Base-by-base conservation (phyloP, 169 alveolate species). In the Plasmodium fragile region DNA sequence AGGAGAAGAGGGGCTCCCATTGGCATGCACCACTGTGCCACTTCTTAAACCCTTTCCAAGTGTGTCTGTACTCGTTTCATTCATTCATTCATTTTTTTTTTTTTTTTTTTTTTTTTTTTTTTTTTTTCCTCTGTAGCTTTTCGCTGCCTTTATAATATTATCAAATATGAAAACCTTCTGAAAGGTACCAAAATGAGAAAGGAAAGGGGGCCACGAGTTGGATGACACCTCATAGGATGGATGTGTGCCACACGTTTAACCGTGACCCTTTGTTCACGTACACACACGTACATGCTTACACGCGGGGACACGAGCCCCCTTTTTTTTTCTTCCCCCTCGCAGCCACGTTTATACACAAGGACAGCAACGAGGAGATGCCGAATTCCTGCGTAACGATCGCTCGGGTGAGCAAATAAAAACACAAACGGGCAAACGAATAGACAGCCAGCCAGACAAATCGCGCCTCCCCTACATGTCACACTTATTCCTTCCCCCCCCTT, bases 331-430 rank as follows among this genome's bases (percentile, higher is more conserved):
- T 83, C 22, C 59, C 41, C 13, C 65, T 72, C 13, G 22, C 39
- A 83, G 92, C 79, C 22, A 83, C 92, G 36, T 83, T 83, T 83
- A 83, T 83, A 83, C 22, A 83, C 69, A 3, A 45, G 36, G 83
- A 4, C 41, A 83, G 34, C 73, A 83, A 83, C 28, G 69, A 43
- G 18, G 28, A 45, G 10, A 30, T 83, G 70, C 83, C 92, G 7
- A 49, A 72, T 34, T 72, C 92, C 2, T 83, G 41, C n/a, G 18
- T 83, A 45, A 83, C 92, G 49, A 83, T 83, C 41, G 75, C 34
- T 41, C 36, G 36, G 22, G 92, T 83, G 77, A 39, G 77, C 34
- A 83, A 71, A 71, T 32, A 30, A 83, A 71, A 30, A 65, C 22
- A 82, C 6, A 83, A 43, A 80, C 1, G 22, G 59, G 59, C 6